Percentiles rank a stretch among this genome's conserved stretches.
Evolutionary conservation across 352 stramenopile species (phyloP).

Genomic region (Blastocystis sp.): DNA sequence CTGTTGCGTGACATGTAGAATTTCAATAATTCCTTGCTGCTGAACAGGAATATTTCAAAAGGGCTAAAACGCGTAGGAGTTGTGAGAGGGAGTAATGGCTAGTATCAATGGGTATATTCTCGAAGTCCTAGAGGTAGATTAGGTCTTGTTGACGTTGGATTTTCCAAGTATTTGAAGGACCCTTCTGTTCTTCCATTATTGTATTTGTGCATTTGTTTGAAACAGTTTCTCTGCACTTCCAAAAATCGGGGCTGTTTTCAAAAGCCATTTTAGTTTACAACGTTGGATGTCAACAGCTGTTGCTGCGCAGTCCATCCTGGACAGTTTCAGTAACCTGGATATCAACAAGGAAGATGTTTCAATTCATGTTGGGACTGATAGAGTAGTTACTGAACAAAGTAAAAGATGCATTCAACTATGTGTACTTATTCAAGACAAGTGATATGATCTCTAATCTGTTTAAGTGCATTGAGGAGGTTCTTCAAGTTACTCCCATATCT

Average conservation of each 20-base stretch:
- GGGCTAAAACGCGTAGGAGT: background rate
- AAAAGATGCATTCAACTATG: slow-evolving; percentile 47
- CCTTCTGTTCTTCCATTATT: background rate
- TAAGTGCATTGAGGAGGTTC: background rate
- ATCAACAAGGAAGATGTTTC: background rate
- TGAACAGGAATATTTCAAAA: background rate
- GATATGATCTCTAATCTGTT: slow-evolving; percentile 12
- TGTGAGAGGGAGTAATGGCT: background rate
- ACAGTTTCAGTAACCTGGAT: slow-evolving; percentile 31
- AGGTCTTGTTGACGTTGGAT: background rate
- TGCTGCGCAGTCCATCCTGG: slow-evolving; percentile 18
- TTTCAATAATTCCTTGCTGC: background rate
- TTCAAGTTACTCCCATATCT: background rate
- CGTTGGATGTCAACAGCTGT: background rate
- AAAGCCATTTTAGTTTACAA: background rate
- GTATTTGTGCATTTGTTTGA: background rate
- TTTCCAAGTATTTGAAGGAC: background rate
- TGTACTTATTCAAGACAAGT: slow-evolving; percentile 29
- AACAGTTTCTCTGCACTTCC: background rate
- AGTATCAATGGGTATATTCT: background rate
- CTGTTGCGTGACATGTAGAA: background rate
- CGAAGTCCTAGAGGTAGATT: background rate
- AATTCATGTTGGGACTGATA: background rate
- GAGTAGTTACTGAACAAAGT: slow-evolving; percentile 40
- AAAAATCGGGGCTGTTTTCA: background rate